Base-by-base conservation (phyloP, 2,329 filamentous ascomycete genomes). In the Trichoderma cornu-damae region DNA sequence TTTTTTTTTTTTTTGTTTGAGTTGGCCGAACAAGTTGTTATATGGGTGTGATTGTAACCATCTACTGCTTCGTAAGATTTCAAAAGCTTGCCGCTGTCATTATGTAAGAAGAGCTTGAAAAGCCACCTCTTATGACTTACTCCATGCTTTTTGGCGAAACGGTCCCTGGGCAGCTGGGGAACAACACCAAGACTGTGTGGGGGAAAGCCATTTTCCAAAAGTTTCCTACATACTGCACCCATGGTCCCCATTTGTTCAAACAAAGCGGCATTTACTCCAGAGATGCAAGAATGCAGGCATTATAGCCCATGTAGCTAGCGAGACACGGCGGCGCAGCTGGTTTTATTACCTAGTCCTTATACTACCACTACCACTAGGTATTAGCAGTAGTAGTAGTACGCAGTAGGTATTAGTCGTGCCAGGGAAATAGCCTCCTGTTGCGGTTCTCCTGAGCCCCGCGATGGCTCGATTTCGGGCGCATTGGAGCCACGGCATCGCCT, bases 401-500 rank as follows among this genome's bases (percentile, higher is more conserved):
- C n/a, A n/a, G n/a, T n/a, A n/a, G n/a, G n/a, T n/a, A n/a, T n/a
- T n/a, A n/a, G n/a, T n/a, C n/a, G n/a, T n/a, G n/a, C n/a, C n/a
- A n/a, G n/a, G n/a, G n/a, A n/a, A n/a, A n/a, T n/a, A n/a, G 14
- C 40, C 30, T 54, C 16, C 26, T 18, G 49, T 28, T 46, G 30
- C 46, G 35, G 12, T 54, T 35, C 40, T n/a, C 51, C 46, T 9
- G 28, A 38, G 51, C 40, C 50, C 51, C 51, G 37, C 51, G 51
- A 46, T 44, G 42, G 51, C 42, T 54, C 42, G 51, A 54, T 46
- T 20, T 54, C 51, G 51, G n/a, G 51, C 51, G 40, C 24, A 54
- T 54, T 54, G 42, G 28, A 54, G 9, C 32, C 12, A 20, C 20
- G 51, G 51, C 30, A 28, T 37, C 22, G 12, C 9, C 40, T 32